These are phyloP conservation scores for Anisogramma anomala DNA, from an alignment of 2,329 filamentous ascomycete genomes.

Conservation along the genomic window DNA sequence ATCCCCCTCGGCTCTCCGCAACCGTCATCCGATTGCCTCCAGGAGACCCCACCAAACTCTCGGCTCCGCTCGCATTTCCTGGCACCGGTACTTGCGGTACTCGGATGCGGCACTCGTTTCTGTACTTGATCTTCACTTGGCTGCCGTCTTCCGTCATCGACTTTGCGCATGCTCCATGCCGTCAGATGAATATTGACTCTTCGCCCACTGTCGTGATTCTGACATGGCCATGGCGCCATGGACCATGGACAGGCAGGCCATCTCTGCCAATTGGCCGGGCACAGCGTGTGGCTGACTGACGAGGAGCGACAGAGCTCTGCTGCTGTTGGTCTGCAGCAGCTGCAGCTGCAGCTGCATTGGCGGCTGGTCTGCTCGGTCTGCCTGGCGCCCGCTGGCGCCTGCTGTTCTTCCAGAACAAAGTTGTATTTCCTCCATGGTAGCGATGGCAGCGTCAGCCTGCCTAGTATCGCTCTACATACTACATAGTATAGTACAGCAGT, in stretches of 20 bases:
- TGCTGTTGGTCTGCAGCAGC: constrained; percentile 12
- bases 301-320: constrained; percentile 19
- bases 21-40: neutral
- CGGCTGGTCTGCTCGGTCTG: constrained; percentile 20
- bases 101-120: neutral
- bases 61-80: constrained; percentile 8
- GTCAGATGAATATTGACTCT: neutral
- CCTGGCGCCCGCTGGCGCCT: neutral
- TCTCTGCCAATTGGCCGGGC: neutral
- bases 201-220: neutral
- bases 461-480: no score
- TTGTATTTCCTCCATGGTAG: neutral
- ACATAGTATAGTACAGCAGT: no score
- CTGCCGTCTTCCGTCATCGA: neutral
- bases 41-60: constrained; percentile 6
- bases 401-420: no score
- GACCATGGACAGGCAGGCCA: constrained; percentile 1
- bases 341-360: constrained; percentile 30
- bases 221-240: no score
- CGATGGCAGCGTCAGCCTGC: neutral
- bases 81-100: constrained; percentile 3
- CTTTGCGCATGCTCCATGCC: neutral
- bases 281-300: constrained; percentile 15
- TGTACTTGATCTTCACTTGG: neutral
- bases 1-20: neutral